Base-by-base conservation (phyloP, 2,329 filamentous ascomycete species). In the Curvularia spicifera region DNA sequence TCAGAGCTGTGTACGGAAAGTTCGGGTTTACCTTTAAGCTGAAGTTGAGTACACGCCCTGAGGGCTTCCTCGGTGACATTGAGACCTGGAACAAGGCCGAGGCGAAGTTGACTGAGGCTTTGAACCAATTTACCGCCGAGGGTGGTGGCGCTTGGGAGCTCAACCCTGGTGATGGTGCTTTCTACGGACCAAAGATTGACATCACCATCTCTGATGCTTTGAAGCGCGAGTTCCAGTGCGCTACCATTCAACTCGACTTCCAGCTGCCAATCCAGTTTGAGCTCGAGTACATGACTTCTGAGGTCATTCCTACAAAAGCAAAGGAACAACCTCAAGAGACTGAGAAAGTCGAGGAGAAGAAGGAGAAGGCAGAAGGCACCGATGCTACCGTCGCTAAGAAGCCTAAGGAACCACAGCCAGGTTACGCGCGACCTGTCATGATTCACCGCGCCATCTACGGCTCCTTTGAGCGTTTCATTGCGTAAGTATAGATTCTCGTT, bases 141-240 rank as follows among this genome's bases (percentile, higher is more conserved):
- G 83, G 83, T 51, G 85, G 89, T 59, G 84, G 87, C 33, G 82
- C 87, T 63, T 99, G 95, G 95, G 90, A 91, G 76, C 83, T 97
- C 51, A 97, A 98, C 78, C 90, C 92, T 59, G 95, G 94, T 56
- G 95, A 99, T 70, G 95, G 95, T 74, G 95, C 95, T 52, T 99
- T 98, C 81, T 99, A 99, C 77, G 95, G 95, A 1, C 95, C 95
- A 51, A 99, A 99, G 86, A 97, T 98, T 69, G 95, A 99, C 71
- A 95, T 99, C 73, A 96, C 91, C 61, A 93, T 99, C 72, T 89
- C 88, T 51, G 94, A 97, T 78, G 91, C 91, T 45, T 82, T 97
- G 66, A 87, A 88, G 78, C 87, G 93, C 75, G 91, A 93, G 59
- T 91, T 88, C 81, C 91, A 96, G 78, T 96, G 91, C 72, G 92